Base-by-base conservation (phyloP, 176 grass and related monocot species). In the Oryza australiensis region DNA sequence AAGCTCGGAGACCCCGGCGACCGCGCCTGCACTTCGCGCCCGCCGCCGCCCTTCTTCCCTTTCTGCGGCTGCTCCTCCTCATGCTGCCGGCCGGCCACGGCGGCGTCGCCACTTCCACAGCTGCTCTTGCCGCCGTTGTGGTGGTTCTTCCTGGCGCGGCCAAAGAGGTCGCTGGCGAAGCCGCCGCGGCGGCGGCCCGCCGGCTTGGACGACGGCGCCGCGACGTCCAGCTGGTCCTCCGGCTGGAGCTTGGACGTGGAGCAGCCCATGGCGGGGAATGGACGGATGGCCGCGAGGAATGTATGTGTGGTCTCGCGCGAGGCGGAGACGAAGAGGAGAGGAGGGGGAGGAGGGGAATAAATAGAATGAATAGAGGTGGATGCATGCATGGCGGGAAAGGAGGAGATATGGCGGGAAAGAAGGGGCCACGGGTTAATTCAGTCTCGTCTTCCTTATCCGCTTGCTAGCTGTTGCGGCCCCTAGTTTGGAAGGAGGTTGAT, bases 1-100 rank as follows among this genome's bases (percentile, higher is more conserved):
- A 76, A 76, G 53, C 74, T 76, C 12, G 74, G 74, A 6, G 74
- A 76, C 20, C 74, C 74, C 51, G 73, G 49, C 20, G 73, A 60
- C 22, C 73, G 49, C 9, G 32, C 12, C 20, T 40, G 27, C 35
- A 37, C 35, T 72, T 85, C 49, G 20, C 40, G 35, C 37, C 15
- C 4, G 0, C 10, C 46, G 15, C 6, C 11, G 9, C 22, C n/a
- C 2, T 24, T 37, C 30, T 3, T 13, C 20, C 12, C 5, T 4
- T 9, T 11, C 12, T n/a, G 46, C 15, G 4, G 53, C 30, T 6
- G 20, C 73, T 76, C 12, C 20, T n/a, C 51, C 51, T n/a, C 18
- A 20, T 22, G 51, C 51, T 22, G 51, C 18, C 20, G 20, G 20
- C 2, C 18, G 18, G 5, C 46, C 13, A 16, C 5, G 49, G 6